Conservation (phyloP, 2,329 filamentous ascomycete genomes). For the Trichoderma gracile region DNA sequence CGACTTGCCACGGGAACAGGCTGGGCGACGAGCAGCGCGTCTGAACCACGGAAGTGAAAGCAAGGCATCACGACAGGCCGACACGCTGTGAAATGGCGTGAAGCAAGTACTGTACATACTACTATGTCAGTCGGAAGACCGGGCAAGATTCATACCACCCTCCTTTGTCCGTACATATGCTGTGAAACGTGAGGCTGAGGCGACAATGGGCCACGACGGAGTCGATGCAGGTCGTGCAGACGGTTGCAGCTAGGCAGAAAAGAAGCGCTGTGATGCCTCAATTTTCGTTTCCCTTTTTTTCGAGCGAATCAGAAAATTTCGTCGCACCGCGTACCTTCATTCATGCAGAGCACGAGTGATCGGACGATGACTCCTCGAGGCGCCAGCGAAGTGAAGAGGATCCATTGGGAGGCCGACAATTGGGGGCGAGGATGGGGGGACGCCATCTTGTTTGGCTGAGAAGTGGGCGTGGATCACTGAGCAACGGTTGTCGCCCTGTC, state of each 20-base stretch:
- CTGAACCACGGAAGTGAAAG: background rate
- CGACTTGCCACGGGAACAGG: too few species aligned
- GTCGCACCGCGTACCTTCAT: too few species aligned
- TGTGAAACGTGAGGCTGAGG: background rate
- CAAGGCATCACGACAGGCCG: background rate
- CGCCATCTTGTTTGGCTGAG: background rate
- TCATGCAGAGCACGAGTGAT: background rate
- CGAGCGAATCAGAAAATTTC: background rate
- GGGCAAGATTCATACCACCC: background rate
- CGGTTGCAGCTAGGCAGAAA: slow-evolving; percentile 4
- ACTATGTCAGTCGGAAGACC: background rate
- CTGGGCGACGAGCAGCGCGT: background rate
- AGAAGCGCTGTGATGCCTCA: background rate
- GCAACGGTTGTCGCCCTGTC: too few species aligned
- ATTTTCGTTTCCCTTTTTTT: background rate
- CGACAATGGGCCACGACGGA: background rate
- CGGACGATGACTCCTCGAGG: background rate
- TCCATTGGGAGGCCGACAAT: background rate
- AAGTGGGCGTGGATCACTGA: background rate
- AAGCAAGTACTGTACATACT: too few species aligned
- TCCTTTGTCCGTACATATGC: background rate
- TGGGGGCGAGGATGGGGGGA: background rate
- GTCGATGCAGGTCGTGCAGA: background rate
- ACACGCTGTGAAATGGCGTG: background rate
- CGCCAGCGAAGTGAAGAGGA: background rate